phyloP scores from a whole-genome alignment of 148 eudicot genomes.

The Selenicereus undatus region DNA sequence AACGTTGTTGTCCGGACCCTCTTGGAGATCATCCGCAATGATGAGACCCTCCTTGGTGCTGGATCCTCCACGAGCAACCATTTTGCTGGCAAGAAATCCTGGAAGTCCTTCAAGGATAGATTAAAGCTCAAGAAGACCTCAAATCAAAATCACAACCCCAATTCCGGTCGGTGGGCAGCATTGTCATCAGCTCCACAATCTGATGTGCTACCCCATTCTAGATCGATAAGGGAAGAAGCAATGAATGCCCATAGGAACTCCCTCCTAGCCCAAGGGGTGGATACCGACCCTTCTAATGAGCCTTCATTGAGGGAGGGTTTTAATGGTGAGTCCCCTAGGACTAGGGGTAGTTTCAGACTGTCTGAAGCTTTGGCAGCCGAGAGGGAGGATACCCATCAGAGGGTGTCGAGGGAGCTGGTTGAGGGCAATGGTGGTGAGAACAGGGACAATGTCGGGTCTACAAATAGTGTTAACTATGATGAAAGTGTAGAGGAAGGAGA shows the following conservation, averaged over 20 bases:
- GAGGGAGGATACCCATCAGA: slow-evolving; percentile 38
- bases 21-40: slow-evolving; percentile 45
- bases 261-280: neutral
- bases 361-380: slow-evolving; percentile 41
- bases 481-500: slow-evolving; percentile 19
- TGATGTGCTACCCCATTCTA: slow-evolving; percentile 1
- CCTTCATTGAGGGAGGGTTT: slow-evolving; percentile 22
- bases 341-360: slow-evolving; percentile 39
- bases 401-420: neutral
- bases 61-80: slow-evolving; percentile 9
- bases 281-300: slow-evolving; percentile 10
- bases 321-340: slow-evolving; percentile 29
- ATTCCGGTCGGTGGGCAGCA: neutral
- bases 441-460: slow-evolving; percentile 4
- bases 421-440: neutral
- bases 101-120: slow-evolving; percentile 43
- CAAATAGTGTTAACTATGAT: neutral
- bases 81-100: slow-evolving; percentile 28
- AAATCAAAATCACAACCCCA: slow-evolving; percentile 16
- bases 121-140: slow-evolving; percentile 28
- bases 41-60: slow-evolving; percentile 30
- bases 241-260: slow-evolving; percentile 1
- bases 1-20: slow-evolving; percentile 39
- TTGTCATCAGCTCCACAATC: neutral
- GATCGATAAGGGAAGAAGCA: neutral